Conservation (phyloP, 1,139 yeast species). For the Yamadazyma triangularis region DNA sequence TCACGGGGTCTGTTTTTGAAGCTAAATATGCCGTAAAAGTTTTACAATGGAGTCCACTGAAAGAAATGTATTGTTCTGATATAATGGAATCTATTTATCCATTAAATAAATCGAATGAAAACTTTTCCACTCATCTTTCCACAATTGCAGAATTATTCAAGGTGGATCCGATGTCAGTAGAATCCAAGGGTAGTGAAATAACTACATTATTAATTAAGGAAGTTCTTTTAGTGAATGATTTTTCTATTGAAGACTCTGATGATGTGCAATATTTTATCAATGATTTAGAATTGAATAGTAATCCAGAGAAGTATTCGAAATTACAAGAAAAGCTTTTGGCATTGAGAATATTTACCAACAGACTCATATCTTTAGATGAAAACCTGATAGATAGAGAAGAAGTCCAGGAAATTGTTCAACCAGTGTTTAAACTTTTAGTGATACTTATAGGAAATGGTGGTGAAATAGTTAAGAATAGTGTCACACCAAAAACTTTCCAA, state of each 20-base stretch:
- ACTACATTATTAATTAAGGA: constrained; percentile 60
- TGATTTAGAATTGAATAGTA: constrained; percentile 37
- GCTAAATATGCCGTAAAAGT: constrained; percentile 65
- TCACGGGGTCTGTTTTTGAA: constrained; percentile 53
- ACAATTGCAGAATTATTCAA: constrained; percentile 58
- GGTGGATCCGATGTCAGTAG: constrained; percentile 48
- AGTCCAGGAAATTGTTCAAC: constrained; percentile 42
- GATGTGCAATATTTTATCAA: constrained; percentile 41
- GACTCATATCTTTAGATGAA: constrained; percentile 46
- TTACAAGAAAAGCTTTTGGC: constrained; percentile 50
- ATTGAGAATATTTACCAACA: constrained; percentile 58
- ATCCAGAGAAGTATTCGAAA: too few species aligned
- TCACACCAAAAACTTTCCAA: constrained; percentile 61
- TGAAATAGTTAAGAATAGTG: constrained; percentile 60
- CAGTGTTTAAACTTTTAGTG: constrained; percentile 62
- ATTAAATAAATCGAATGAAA: constrained; percentile 29
- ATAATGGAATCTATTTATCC: constrained; percentile 49
- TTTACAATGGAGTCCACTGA: constrained; percentile 37
- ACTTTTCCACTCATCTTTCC: constrained; percentile 55
- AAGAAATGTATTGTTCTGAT: constrained; percentile 33
- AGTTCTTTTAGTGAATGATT: constrained; percentile 48
- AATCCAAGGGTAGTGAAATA: constrained; percentile 52
- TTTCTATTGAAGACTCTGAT: constrained; percentile 19
- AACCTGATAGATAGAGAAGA: constrained; percentile 22
- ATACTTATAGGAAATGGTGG: constrained; percentile 76